phyloP scores from a whole-genome alignment of 345 rosid genomes.

The Microthlaspi erraticum region DNA sequence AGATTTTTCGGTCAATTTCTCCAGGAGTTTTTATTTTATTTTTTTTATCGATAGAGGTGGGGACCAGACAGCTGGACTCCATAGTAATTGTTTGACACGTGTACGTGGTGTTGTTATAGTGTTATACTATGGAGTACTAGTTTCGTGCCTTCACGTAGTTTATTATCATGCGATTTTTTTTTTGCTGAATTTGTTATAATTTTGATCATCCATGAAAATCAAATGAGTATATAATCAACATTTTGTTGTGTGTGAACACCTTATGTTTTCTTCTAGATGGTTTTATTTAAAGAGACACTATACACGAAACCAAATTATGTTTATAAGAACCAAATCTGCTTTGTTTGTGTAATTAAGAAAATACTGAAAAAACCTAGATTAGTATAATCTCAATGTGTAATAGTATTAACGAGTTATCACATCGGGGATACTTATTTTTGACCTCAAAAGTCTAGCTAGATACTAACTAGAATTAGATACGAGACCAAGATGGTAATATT shows the following conservation, averaged over 20 bases:
- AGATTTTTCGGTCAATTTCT: constrained; percentile 30
- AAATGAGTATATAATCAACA: constrained; percentile 36
- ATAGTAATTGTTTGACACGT: constrained; percentile 56
- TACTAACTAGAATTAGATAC: constrained; percentile 39
- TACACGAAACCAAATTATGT: background rate
- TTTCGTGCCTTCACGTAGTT: constrained; percentile 62
- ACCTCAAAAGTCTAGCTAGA: constrained; percentile 3
- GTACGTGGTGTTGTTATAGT: constrained; percentile 42
- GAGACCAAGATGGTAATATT: constrained; percentile 33
- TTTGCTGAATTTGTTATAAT: constrained; percentile 35
- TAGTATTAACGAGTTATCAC: background rate
- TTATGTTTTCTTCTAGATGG: constrained; percentile 10
- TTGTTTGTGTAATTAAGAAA: background rate
- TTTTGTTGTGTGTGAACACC: constrained; percentile 28
- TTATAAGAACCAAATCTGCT: background rate
- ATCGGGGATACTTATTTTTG: constrained; percentile 6
- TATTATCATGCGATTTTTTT: constrained; percentile 36
- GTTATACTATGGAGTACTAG: constrained; percentile 38
- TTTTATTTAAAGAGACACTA: background rate
- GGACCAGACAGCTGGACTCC: constrained; percentile 58
- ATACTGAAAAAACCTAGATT: constrained; percentile 3
- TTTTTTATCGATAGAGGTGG: constrained; percentile 12
- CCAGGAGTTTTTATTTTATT: no score
- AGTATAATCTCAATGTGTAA: background rate
- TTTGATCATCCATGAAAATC: constrained; percentile 32